Evolutionary conservation across 306 rosid genomes (phyloP).

Genomic region (Gillenia trifoliata): DNA sequence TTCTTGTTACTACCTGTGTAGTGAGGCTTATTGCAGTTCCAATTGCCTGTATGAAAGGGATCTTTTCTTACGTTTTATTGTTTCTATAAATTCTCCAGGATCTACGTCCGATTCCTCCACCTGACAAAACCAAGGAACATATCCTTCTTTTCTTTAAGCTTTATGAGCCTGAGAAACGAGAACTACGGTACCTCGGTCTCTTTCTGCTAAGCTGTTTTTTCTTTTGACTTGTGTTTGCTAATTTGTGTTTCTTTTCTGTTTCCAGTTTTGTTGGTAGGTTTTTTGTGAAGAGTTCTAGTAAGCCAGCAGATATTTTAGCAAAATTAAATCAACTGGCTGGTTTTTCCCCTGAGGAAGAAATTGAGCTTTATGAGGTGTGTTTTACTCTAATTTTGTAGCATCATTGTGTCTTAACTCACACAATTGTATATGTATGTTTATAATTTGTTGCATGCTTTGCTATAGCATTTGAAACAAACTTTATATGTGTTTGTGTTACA

Average conservation of each 20-base stretch:
- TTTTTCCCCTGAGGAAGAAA: slow-evolving; percentile 60
- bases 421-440: no score
- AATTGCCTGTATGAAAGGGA: background rate
- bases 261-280: slow-evolving; percentile 79
- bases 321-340: slow-evolving; percentile 79
- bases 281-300: slow-evolving; percentile 53
- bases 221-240: background rate
- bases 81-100: slow-evolving; percentile 43
- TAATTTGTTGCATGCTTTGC: background rate
- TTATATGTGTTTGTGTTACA: background rate
- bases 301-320: slow-evolving; percentile 62
- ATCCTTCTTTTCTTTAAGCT: slow-evolving; percentile 71
- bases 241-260: background rate
- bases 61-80: background rate
- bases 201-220: slow-evolving; percentile 8
- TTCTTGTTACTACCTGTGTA: slow-evolving; percentile 3
- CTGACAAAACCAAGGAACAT: slow-evolving; percentile 64
- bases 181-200: slow-evolving; percentile 51
- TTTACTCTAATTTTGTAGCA: background rate
- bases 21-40: background rate
- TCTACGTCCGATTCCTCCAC: slow-evolving; percentile 57
- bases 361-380: slow-evolving; percentile 79
- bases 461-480: background rate
- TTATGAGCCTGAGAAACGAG: slow-evolving; percentile 63
- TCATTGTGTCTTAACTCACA: background rate